Evolutionary conservation across 495 filamentous ascomycete genomes (phyloP).

Genomic region (Oidiodendron maius): DNA sequence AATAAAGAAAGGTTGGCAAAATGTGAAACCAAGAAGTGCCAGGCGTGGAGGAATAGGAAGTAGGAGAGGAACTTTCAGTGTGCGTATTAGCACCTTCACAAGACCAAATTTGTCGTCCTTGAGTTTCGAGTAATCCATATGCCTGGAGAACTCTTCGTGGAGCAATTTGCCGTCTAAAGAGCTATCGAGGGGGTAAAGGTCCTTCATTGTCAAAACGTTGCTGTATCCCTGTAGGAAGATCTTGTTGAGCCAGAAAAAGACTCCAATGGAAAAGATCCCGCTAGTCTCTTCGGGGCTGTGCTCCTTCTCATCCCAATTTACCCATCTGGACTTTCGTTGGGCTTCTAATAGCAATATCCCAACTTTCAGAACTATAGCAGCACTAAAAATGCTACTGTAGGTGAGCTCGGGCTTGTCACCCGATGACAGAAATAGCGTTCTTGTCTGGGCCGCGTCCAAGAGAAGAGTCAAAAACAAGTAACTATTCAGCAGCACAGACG

Average conservation of each 20-base stretch:
- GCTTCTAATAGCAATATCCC: constrained; percentile 47
- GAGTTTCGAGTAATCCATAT: constrained; percentile 5
- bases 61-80: constrained; percentile 32
- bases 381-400: constrained; percentile 34
- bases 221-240: constrained; percentile 44
- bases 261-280: constrained; percentile 42
- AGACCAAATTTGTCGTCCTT: constrained; percentile 14
- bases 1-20: constrained; percentile 57
- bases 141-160: constrained; percentile 23
- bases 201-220: constrained; percentile 33
- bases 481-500: background rate
- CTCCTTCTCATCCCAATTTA: constrained; percentile 32
- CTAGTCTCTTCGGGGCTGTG: constrained; percentile 54
- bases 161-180: constrained; percentile 34
- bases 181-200: constrained; percentile 43
- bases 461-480: background rate
- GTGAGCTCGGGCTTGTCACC: background rate
- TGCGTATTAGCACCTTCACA: constrained; percentile 23
- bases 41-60: constrained; percentile 30
- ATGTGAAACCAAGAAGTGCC: constrained; percentile 48
- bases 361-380: constrained; percentile 37
- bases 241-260: constrained; percentile 56
- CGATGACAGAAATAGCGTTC: background rate
- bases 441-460: background rate
- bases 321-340: constrained; percentile 39